Percentiles rank a stretch among this genome's conserved stretches.
phyloP scores from a whole-genome alignment of 2,329 filamentous ascomycete species.

The Colletotrichum truncatum region DNA sequence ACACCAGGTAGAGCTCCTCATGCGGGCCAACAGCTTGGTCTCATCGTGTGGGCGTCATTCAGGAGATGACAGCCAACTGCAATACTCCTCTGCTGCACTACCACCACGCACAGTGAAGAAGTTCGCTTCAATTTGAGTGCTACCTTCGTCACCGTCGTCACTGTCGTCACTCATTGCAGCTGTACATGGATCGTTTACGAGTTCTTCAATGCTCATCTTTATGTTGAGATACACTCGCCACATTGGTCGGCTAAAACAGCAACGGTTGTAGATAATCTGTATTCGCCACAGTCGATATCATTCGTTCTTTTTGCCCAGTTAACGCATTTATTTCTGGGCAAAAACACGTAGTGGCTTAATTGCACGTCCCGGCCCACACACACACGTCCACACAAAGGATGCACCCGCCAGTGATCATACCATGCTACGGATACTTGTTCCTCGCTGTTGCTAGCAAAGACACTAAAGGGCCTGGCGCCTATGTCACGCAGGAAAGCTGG shows the following conservation, averaged over 20 bases:
- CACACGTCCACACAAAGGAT: conserved; percentile 10
- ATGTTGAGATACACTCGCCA: conserved; percentile 18
- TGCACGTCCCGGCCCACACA: conserved; percentile 7
- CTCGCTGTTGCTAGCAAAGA: background rate
- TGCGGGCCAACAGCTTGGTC: conserved; percentile 9
- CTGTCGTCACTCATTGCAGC: too few relatives aligned
- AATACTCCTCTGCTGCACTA: conserved; percentile 3
- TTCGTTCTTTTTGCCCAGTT: background rate
- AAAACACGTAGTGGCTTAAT: conserved; percentile 1
- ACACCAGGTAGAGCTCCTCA: conserved; percentile 1
- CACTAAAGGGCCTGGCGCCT: background rate
- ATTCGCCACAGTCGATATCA: conserved; percentile 16
- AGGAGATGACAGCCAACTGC: background rate
- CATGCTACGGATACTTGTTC: conserved; percentile 20
- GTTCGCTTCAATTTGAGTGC: background rate
- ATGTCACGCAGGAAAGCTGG: background rate
- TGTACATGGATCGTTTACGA: background rate
- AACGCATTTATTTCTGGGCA: background rate
- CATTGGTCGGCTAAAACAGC: conserved; percentile 1
- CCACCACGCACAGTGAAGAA: background rate
- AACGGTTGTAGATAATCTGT: background rate
- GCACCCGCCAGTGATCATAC: conserved; percentile 11
- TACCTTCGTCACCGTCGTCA: conserved; percentile 4
- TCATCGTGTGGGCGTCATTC: conserved; percentile 11
- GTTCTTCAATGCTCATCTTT: conserved; percentile 1